These are phyloP conservation scores for Spathaspora gorwiae DNA, from an alignment of 805 yeast genomes.

Conservation along the genomic window DNA sequence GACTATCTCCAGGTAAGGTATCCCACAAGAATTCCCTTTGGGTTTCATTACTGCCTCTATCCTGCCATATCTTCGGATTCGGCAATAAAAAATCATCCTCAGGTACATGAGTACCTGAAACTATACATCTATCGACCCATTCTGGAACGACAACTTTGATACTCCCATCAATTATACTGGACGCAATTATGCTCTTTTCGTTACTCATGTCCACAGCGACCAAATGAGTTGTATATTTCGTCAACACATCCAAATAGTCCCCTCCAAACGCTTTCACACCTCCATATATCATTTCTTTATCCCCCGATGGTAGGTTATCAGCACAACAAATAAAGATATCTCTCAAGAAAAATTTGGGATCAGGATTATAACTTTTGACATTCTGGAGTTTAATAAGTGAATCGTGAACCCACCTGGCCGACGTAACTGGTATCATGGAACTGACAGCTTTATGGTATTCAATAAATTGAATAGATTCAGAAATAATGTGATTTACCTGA, in stretches of 20 bases:
- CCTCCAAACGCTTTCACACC: constrained; percentile 79
- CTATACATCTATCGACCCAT: constrained; percentile 75
- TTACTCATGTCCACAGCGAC: constrained; percentile 51
- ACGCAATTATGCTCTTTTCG: constrained; percentile 57
- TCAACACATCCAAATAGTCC: constrained; percentile 54
- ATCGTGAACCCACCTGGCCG: constrained; percentile 55
- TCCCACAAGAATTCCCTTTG: neutral
- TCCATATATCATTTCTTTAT: constrained; percentile 61
- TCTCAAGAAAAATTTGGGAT: constrained; percentile 60
- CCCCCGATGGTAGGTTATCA: constrained; percentile 53
- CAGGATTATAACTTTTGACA: constrained; percentile 64
- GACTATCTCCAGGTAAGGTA: neutral
- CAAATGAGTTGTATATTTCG: constrained; percentile 75
- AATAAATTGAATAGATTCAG: constrained; percentile 48
- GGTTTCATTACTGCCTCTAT: neutral
- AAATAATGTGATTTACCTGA: constrained; percentile 45
- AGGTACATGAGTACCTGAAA: constrained; percentile 44
- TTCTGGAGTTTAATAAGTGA: constrained; percentile 43
- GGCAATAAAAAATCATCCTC: constrained; percentile 53
- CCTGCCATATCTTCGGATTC: constrained; percentile 11
- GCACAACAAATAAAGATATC: constrained; percentile 56
- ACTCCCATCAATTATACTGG: constrained; percentile 21
- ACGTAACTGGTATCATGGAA: constrained; percentile 62
- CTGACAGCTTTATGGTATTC: constrained; percentile 44
- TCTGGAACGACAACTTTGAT: constrained; percentile 67